phyloP scores from a whole-genome alignment of 345 rosid species.

The Citrus sp. region DNA sequence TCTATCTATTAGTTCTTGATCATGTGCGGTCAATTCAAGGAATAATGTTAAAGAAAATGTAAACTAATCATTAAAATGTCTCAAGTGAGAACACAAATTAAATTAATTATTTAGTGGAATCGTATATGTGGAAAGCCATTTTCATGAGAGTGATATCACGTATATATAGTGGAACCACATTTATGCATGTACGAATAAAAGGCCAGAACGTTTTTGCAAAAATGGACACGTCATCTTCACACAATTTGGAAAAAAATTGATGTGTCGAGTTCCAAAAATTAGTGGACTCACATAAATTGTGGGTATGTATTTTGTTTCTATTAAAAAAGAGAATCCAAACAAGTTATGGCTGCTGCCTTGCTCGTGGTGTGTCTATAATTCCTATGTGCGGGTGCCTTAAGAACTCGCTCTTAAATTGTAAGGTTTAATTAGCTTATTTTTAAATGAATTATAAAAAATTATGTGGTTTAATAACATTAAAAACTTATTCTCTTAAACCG shows the following conservation, averaged over 20 bases:
- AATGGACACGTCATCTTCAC: not conserved
- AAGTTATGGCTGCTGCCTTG: no score
- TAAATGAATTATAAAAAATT: no score
- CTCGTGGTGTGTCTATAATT: no score
- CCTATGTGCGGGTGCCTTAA: no score
- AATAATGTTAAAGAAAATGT: no score
- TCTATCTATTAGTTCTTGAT: not conserved
- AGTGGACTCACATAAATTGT: not conserved
- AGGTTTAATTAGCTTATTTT: no score
- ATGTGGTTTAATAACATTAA: no score
- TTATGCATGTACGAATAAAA: not conserved
- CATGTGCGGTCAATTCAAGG: not conserved
- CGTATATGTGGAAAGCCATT: not conserved
- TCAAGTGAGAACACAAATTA: no score
- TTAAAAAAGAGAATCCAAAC: no score
- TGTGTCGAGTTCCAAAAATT: not conserved
- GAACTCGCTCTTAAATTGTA: no score
- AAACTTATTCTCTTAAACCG: no score
- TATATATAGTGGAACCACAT: not conserved
- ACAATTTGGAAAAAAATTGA: not conserved
- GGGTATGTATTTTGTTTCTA: not conserved
- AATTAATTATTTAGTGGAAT: not conserved
- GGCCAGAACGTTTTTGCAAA: not conserved
- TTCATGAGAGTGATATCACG: not conserved
- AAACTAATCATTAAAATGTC: not conserved